Percentiles rank a stretch among this genome's conserved stretches.
phyloP scores from a whole-genome alignment of 2,329 filamentous ascomycete genomes.

The Phialophora chinensis region DNA sequence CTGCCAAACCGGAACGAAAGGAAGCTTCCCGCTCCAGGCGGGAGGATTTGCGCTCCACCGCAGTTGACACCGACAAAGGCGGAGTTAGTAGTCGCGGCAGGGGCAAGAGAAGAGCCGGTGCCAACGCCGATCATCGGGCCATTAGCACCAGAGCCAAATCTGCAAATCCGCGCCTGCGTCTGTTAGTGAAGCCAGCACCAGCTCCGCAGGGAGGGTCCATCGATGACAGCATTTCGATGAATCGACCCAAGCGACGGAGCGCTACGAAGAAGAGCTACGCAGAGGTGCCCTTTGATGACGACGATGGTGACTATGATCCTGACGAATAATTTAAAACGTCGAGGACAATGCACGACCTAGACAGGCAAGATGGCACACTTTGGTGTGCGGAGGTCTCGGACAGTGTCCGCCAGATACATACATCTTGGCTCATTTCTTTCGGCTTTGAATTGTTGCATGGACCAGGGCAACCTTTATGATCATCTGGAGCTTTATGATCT shows the following conservation, averaged over 20 bases:
- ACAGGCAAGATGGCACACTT: background rate
- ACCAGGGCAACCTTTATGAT: background rate
- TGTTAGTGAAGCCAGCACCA: background rate
- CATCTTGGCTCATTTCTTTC: background rate
- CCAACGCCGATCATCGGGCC: background rate
- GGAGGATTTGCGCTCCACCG: background rate
- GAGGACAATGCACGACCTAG: background rate
- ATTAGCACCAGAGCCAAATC: background rate
- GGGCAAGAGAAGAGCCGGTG: background rate
- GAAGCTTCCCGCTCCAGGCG: slow-evolving; percentile 5
- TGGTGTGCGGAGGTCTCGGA: background rate
- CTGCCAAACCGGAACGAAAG: slow-evolving; percentile 7
- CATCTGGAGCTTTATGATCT: background rate
- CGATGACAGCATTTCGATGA: background rate
- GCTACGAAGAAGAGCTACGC: slow-evolving; percentile 8
- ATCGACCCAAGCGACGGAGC: slow-evolving; percentile 16
- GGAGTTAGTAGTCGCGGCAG: background rate
- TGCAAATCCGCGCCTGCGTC: background rate
- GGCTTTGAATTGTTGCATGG: background rate
- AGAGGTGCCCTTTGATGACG: slow-evolving; percentile 15
- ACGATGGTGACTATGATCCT: slow-evolving; percentile 24
- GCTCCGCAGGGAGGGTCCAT: background rate
- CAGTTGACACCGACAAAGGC: background rate
- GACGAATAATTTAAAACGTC: background rate
- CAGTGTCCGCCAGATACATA: background rate